Percentiles rank a stretch among this genome's conserved stretches.
Conservation (phyloP, 805 yeast genomes). For the Yarrowia sp. region DNA sequence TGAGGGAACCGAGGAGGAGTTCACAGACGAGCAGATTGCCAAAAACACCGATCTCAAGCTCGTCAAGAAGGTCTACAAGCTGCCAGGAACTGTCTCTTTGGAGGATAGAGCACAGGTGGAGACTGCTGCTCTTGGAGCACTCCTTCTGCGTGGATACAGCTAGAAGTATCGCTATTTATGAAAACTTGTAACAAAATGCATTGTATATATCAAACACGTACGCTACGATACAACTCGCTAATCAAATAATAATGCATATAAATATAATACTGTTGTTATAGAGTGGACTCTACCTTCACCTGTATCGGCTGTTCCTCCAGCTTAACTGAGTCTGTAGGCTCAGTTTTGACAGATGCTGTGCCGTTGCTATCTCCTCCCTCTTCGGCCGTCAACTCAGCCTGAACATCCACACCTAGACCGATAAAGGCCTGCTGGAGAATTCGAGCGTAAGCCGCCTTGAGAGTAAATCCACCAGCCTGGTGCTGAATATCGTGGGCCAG, state of each 20-base stretch:
- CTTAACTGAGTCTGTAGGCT: not conserved
- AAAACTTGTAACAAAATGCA: not conserved
- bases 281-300: slow-evolving; percentile 17
- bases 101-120: slow-evolving; percentile 15
- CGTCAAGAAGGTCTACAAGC: slow-evolving; percentile 31
- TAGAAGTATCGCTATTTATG: slow-evolving; percentile 3
- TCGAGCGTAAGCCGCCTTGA: slow-evolving; percentile 66
- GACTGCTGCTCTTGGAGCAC: slow-evolving; percentile 30
- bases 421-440: slow-evolving; percentile 84
- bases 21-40: slow-evolving; percentile 27
- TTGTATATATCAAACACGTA: not conserved
- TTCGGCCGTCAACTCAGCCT: slow-evolving; percentile 45
- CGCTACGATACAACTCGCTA: not conserved
- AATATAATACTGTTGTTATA: slow-evolving; percentile 18
- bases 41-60: slow-evolving; percentile 24
- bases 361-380: not conserved
- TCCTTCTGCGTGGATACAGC: slow-evolving; percentile 31
- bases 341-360: not conserved
- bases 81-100: slow-evolving; percentile 25
- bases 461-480: slow-evolving; percentile 81
- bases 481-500: slow-evolving; percentile 58
- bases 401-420: slow-evolving; percentile 82
- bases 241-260: slow-evolving; percentile 14
- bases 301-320: slow-evolving; percentile 17
- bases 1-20: slow-evolving; percentile 29